Evolutionary conservation across 495 filamentous ascomycete species (phyloP), one percentile per base, ranked within the genome.

Genomic region (Aspergillus campestris): DNA sequence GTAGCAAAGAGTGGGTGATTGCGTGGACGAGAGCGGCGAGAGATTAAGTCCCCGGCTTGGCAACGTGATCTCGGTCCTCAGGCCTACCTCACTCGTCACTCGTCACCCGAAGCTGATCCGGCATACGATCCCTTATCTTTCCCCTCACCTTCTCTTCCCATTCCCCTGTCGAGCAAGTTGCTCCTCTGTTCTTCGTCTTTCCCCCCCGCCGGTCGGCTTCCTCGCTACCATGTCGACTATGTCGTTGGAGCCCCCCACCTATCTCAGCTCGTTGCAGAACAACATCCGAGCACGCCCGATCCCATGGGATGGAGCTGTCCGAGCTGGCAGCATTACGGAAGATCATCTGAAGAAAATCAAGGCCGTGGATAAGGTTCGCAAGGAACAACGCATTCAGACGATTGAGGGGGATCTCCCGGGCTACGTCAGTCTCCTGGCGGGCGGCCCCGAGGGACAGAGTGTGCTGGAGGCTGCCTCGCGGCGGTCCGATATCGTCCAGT

Each of bases 241-340:
- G 87, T 92, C 87, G 46, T 79, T 95, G 61, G 89, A 95, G 58
- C 84, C 88, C 34, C 89, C 90, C 44, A 82, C 83, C 48, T 95
- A 96, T 64, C 84, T 97, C 47, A 81, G 79, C 55, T 89, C 88
- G 47, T 75, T 95, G 46, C 91, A 94, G 70, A 90, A 84, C 71
- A 96, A 96, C 70, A 94, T 95, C 59, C 86, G 94, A 53, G 80
- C 82, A 49, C 78, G 92, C 43, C 91, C 90, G 54, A 94, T 99
- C 61, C 89, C 91, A 37, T 99, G 92, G 92, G 94, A 97, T 64
- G 92, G 92, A 50, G 90, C 94, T 55, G 88, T 94, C 53, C 84
- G 92, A 62, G 87, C 87, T 57, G 86, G 87, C 53, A 91, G 87
- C 58, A 87, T 99, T 68, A 94, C 89, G 40, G 92, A 96, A 51